phyloP scores from a whole-genome alignment of 2,329 filamentous ascomycete genomes.

The Talaromyces funiculosus region DNA sequence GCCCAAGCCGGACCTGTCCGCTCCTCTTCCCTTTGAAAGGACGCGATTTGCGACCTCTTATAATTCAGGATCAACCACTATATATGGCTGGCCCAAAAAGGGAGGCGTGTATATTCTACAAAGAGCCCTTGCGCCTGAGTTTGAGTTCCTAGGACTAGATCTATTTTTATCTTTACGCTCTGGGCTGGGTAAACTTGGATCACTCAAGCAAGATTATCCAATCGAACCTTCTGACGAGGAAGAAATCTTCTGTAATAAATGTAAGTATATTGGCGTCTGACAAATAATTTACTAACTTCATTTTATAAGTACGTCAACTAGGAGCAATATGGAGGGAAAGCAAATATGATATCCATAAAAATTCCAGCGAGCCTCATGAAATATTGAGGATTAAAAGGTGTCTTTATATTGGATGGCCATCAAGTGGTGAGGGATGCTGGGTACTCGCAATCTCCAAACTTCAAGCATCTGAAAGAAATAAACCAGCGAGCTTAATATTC shows the following conservation, averaged over 20 bases:
- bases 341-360: no score
- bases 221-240: background rate
- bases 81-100: background rate
- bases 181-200: background rate
- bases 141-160: background rate
- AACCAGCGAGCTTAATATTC: background rate
- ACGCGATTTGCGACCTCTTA: no score
- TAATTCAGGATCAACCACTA: no score
- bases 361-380: background rate
- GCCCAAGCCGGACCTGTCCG: no score
- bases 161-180: background rate
- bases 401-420: background rate
- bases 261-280: background rate
- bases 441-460: background rate
- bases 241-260: background rate
- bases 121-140: background rate
- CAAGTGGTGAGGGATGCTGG: background rate
- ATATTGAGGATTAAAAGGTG: background rate
- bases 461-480: no score
- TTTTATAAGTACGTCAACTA: background rate
- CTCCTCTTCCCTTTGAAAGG: no score
- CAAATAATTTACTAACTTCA: background rate
- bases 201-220: background rate
- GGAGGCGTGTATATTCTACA: background rate
- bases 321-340: background rate